Evolutionary conservation across 2,329 filamentous ascomycete genomes (phyloP).

Genomic region (Phyllosticta citrichinensis): DNA sequence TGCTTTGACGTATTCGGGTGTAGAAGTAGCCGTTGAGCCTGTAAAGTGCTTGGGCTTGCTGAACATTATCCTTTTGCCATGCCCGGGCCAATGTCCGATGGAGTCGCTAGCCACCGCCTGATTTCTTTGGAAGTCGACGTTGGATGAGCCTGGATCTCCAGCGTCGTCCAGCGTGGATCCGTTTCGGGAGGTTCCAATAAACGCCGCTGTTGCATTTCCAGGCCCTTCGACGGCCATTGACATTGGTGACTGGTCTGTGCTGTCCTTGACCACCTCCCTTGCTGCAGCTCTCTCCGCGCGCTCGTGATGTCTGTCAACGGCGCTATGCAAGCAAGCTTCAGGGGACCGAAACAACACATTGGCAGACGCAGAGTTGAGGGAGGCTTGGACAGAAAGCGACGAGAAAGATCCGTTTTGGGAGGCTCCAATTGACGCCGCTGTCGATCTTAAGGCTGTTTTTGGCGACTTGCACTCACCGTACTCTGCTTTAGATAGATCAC

Average conservation of each 20-base stretch:
- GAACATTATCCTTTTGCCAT: neutral
- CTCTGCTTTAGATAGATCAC: constrained; percentile 8
- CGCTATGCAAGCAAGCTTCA: neutral
- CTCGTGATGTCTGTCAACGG: neutral
- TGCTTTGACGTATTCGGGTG: neutral
- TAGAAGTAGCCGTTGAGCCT: neutral
- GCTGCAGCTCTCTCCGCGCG: neutral
- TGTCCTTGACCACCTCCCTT: neutral
- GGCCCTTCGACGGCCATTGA: neutral
- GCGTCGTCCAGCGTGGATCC: neutral
- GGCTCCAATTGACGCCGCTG: neutral
- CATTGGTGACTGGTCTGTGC: neutral
- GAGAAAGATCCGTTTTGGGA: neutral
- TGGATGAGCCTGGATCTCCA: neutral
- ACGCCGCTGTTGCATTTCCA: neutral
- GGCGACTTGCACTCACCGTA: neutral
- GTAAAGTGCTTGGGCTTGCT: constrained; percentile 1
- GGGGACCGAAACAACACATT: neutral
- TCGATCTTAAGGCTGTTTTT: constrained; percentile 5
- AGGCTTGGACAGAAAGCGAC: constrained; percentile 2
- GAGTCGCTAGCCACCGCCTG: neutral
- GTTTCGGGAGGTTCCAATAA: too few relatives aligned
- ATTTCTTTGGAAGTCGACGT: neutral
- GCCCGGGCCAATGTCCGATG: neutral
- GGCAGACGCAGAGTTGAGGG: neutral